Evolutionary conservation across 2,329 filamentous ascomycete species (phyloP).

Genomic region (Fusarium algeriense): DNA sequence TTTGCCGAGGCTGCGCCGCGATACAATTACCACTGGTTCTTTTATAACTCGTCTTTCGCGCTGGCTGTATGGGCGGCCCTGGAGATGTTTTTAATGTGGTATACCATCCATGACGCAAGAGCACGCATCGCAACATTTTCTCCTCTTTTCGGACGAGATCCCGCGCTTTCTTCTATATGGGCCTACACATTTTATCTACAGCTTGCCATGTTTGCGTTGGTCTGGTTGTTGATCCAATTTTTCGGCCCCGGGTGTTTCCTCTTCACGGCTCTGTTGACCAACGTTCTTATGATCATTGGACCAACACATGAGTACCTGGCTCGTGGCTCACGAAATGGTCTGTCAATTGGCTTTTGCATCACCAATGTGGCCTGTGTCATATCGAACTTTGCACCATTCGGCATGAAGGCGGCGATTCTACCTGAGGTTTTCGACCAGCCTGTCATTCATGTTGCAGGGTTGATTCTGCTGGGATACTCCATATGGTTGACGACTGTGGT

Average conservation of each 20-base stretch:
- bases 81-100: constrained; percentile 9
- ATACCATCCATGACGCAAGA: neutral
- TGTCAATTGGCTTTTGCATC: constrained; percentile 12
- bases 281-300: constrained; percentile 13
- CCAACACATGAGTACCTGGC: constrained; percentile 3
- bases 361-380: constrained; percentile 2
- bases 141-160: neutral
- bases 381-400: constrained; percentile 22
- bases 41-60: neutral
- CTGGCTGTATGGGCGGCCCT: neutral
- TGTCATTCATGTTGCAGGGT: neutral
- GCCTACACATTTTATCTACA: neutral
- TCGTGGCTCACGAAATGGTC: constrained; percentile 7
- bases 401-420: neutral
- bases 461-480: neutral
- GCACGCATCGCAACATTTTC: neutral
- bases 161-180: neutral
- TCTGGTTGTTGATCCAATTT: neutral
- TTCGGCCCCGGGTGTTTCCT: accelerated
- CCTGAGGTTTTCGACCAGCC: constrained; percentile 13
- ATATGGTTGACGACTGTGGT: neutral
- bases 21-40: constrained; percentile 1
- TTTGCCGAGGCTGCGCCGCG: neutral
- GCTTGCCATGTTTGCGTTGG: neutral
- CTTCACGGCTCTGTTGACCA: neutral